A percentile compares a stretch with the other conserved stretches of the same genome.
Conservation (phyloP, 225 moss, liverwort and hornwort genomes). For the Neckera pumila region DNA sequence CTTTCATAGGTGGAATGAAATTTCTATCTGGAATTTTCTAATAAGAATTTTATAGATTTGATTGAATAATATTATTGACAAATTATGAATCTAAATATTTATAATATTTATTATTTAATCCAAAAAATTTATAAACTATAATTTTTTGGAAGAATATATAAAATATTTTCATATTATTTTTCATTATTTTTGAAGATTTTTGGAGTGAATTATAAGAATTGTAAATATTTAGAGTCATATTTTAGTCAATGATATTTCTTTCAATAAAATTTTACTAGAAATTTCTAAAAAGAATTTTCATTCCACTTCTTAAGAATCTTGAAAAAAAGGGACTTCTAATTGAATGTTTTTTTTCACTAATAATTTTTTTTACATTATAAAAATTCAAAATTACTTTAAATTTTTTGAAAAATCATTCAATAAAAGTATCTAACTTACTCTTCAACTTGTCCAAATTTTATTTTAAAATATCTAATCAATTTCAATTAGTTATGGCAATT, state of each 20-base stretch:
- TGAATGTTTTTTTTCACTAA: neutral
- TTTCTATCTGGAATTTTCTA: neutral
- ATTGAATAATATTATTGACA: neutral
- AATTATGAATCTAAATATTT: neutral
- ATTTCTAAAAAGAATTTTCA: neutral
- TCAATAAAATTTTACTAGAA: neutral
- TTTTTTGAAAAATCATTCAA: neutral
- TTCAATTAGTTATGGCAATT: neutral
- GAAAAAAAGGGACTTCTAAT: neutral
- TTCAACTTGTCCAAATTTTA: neutral
- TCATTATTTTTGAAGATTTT: neutral
- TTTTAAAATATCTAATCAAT: too few species aligned
- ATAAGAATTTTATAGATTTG: neutral
- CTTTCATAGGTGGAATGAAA: too few species aligned
- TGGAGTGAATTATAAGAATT: rapidly evolving
- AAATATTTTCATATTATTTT: neutral
- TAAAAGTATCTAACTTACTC: neutral
- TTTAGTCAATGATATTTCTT: neutral
- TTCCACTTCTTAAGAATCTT: neutral
- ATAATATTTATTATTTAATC: neutral
- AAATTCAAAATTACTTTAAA: neutral
- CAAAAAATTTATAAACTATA: rapidly evolving
- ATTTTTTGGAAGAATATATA: too few species aligned
- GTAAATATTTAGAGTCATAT: too few species aligned
- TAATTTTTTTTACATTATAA: neutral